A percentile compares a stretch with the other conserved stretches of the same genome.
phyloP scores from a whole-genome alignment of 257 asterid genomes.

The Fraxinus anomala region DNA sequence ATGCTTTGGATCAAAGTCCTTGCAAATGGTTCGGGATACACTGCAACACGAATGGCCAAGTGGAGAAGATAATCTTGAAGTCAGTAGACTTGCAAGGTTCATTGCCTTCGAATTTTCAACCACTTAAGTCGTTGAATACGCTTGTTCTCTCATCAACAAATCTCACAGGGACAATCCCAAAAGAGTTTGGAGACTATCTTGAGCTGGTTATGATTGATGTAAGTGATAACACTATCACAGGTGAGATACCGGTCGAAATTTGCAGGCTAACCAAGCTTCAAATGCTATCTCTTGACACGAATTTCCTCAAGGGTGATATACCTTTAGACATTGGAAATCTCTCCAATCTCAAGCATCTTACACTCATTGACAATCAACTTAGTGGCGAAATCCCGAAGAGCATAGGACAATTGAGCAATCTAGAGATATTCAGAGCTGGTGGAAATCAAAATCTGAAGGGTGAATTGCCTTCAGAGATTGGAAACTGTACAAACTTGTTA shows the following conservation, averaged over 20 bases:
- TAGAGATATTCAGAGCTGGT: constrained; percentile 76
- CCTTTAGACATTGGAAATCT: constrained; percentile 70
- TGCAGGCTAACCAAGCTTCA: constrained; percentile 61
- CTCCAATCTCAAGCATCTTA: constrained; percentile 45
- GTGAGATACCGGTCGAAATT: constrained; percentile 71
- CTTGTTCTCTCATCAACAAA: constrained; percentile 74
- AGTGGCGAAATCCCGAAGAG: constrained; percentile 72
- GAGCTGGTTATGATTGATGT: constrained; percentile 55
- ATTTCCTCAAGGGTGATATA: constrained; percentile 58
- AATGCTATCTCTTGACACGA: constrained; percentile 53
- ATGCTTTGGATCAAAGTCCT: constrained; percentile 48
- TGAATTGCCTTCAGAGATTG: constrained; percentile 69
- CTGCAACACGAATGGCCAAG: constrained; percentile 62
- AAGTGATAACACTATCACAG: constrained; percentile 70
- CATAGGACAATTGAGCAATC: constrained; percentile 59
- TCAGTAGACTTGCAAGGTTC: constrained; percentile 77
- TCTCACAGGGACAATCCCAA: constrained; percentile 78
- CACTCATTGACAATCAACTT: constrained; percentile 79
- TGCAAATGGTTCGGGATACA: constrained; percentile 78
- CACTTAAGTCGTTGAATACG: constrained; percentile 54
- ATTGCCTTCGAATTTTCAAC: constrained; percentile 69
- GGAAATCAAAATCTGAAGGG: constrained; percentile 88
- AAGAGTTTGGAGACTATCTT: constrained; percentile 63
- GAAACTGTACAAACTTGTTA: constrained; percentile 68
- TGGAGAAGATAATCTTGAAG: constrained; percentile 53